Conservation (phyloP, 352 stramenopile genomes). For the Phytophthora chlamydospora region DNA sequence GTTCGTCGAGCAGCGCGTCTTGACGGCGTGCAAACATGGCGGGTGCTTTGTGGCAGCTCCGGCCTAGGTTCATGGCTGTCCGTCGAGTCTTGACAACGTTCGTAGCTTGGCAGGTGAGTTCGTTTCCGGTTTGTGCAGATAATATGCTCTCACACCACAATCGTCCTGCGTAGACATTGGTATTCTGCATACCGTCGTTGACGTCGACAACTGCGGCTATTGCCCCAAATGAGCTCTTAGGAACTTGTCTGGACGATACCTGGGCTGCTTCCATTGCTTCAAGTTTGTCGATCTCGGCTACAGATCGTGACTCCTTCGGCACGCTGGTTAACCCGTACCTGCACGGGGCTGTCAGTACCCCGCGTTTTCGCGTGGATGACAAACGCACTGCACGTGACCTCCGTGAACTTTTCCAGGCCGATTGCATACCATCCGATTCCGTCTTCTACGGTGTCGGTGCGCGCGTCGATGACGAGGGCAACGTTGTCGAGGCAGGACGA, state of each 20-base stretch:
- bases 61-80: not conserved
- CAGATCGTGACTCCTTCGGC: constrained; percentile 24
- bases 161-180: constrained; percentile 5
- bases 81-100: constrained; percentile 5
- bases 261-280: constrained; percentile 37
- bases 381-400: constrained; percentile 28
- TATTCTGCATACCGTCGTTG: not conserved
- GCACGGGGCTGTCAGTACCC: constrained; percentile 33
- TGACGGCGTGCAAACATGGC: not conserved
- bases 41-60: not conserved
- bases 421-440: constrained; percentile 32
- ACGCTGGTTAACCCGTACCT: constrained; percentile 40
- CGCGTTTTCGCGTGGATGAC: constrained; percentile 46
- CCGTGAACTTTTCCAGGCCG: constrained; percentile 33
- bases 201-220: constrained; percentile 15
- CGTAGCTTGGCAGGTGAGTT: constrained; percentile 20
- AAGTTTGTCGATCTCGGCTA: constrained; percentile 35
- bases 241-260: constrained; percentile 44
- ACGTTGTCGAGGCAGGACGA: constrained; percentile 31
- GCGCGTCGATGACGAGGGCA: constrained; percentile 33
- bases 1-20: no score
- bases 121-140: not conserved
- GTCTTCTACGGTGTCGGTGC: constrained; percentile 44
- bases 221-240: constrained; percentile 48
- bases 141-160: no score